Conservation (phyloP, 306 rosid genomes). For the Malus fusca region DNA sequence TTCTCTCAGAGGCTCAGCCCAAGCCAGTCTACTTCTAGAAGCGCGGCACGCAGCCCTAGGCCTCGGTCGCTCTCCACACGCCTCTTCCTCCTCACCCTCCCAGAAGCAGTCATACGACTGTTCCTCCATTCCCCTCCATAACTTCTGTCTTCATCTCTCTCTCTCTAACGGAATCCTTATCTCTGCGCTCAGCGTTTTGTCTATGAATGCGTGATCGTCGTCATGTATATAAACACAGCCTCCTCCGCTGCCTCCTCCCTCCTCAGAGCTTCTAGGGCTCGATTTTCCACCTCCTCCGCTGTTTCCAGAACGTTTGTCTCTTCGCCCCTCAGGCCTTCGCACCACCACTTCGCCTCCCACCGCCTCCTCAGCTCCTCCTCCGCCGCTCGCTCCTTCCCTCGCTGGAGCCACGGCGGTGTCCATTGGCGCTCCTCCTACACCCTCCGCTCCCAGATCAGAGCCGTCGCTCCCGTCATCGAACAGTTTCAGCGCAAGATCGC, state of each 20-base stretch:
- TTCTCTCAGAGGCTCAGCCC: background rate
- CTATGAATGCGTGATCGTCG: conserved; percentile 40
- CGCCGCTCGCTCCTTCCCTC: conserved; percentile 30
- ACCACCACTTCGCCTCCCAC: background rate
- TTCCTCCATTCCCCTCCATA: background rate
- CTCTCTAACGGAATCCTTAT: background rate
- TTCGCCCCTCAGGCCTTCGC: conserved; percentile 14
- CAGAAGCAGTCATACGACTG: background rate
- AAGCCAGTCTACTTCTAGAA: conserved; percentile 4
- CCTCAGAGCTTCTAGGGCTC: conserved; percentile 57
- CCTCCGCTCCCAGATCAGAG: conserved; percentile 82
- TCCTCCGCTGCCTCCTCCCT: conserved; percentile 48
- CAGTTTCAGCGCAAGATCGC: conserved; percentile 71
- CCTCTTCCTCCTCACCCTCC: background rate
- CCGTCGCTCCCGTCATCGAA: conserved; percentile 62
- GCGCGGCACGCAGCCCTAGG: conserved; percentile 50
- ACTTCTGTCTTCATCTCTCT: background rate
- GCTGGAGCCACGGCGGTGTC: conserved; percentile 73
- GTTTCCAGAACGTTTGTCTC: conserved; percentile 39
- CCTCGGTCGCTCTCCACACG: conserved; percentile 42
- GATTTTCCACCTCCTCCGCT: conserved; percentile 16
- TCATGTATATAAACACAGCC: conserved; percentile 45
- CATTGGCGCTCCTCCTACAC: conserved; percentile 58
- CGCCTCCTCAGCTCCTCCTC: conserved; percentile 39
- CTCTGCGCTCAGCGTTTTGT: background rate